phyloP scores from a whole-genome alignment of 345 rosid genomes.

The Ceriops zippeliana region DNA sequence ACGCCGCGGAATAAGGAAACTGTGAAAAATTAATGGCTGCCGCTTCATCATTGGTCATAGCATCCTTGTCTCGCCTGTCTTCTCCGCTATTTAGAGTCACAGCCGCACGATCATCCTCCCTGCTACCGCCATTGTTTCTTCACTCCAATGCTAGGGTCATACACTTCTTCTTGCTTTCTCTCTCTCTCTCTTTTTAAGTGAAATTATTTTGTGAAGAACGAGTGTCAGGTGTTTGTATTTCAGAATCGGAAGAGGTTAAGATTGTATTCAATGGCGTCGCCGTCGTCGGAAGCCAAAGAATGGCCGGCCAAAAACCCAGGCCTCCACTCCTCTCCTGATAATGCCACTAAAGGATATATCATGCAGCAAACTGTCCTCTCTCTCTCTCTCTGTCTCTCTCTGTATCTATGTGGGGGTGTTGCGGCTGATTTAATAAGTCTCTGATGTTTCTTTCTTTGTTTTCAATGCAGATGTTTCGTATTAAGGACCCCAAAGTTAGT shows the following conservation, averaged over 20 bases:
- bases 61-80: slow-evolving; percentile 12
- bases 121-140: not conserved
- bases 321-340: slow-evolving; percentile 50
- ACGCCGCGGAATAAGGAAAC: too few species aligned
- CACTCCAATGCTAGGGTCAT: slow-evolving; percentile 3
- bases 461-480: slow-evolving; percentile 71
- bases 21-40: too few species aligned
- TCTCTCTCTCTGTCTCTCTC: not conserved
- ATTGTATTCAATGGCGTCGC: slow-evolving; percentile 53
- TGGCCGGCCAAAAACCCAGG: slow-evolving; percentile 82
- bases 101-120: not conserved
- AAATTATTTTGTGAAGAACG: not conserved
- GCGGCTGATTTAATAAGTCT: not conserved
- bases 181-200: not conserved
- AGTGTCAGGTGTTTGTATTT: not conserved
- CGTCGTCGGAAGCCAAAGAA: slow-evolving; percentile 50
- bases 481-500: slow-evolving; percentile 88
- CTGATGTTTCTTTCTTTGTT: not conserved
- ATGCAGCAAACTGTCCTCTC: slow-evolving; percentile 83
- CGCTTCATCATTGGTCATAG: not conserved
- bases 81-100: not conserved
- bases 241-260: slow-evolving; percentile 16
- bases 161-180: too few species aligned
- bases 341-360: slow-evolving; percentile 74
- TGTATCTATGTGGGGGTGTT: not conserved